Evolutionary conservation across 257 asterid genomes (phyloP).

Genomic region (Thymus mandschuricus): DNA sequence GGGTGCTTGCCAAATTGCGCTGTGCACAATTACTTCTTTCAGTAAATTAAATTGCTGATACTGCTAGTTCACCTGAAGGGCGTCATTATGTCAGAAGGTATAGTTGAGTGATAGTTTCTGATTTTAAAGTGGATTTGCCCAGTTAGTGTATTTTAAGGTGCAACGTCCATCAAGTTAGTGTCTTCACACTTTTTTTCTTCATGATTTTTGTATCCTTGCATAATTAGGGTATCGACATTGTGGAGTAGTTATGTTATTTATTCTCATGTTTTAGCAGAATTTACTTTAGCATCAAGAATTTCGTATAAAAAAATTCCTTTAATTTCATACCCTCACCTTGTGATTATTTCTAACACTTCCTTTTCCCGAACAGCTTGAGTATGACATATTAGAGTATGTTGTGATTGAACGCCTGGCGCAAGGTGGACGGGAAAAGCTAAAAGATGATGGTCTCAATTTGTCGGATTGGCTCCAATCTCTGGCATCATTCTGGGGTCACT

Average conservation of each 20-base stretch:
- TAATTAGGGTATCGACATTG: neutral
- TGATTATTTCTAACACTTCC: slow-evolving; percentile 15
- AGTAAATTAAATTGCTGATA: neutral
- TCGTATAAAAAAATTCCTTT: slow-evolving; percentile 2
- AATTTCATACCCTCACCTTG: neutral
- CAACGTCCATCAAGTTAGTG: neutral
- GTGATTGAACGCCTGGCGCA: slow-evolving; percentile 98
- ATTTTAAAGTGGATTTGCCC: neutral
- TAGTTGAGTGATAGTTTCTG: neutral
- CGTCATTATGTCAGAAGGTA: neutral
- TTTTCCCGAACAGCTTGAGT: slow-evolving; percentile 76
- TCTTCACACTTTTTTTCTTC: neutral
- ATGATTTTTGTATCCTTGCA: slow-evolving; percentile 19
- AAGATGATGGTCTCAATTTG: slow-evolving; percentile 97
- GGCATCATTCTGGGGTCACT: slow-evolving; percentile 99
- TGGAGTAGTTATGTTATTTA: neutral
- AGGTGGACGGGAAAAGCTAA: slow-evolving; percentile 98
- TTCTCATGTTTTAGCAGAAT: neutral
- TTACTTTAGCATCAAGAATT: slow-evolving; percentile 2
- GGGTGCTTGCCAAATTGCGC: neutral
- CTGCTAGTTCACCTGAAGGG: neutral
- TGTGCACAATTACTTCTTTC: neutral
- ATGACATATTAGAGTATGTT: slow-evolving; percentile 96
- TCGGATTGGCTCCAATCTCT: slow-evolving; percentile 99
- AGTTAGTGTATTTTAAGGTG: neutral